Percentiles rank a stretch among this genome's conserved stretches.
These are phyloP conservation scores for Hemileccinum rubropunctum DNA, from an alignment of 768 basidiomycete genomes.

Conservation along the genomic window DNA sequence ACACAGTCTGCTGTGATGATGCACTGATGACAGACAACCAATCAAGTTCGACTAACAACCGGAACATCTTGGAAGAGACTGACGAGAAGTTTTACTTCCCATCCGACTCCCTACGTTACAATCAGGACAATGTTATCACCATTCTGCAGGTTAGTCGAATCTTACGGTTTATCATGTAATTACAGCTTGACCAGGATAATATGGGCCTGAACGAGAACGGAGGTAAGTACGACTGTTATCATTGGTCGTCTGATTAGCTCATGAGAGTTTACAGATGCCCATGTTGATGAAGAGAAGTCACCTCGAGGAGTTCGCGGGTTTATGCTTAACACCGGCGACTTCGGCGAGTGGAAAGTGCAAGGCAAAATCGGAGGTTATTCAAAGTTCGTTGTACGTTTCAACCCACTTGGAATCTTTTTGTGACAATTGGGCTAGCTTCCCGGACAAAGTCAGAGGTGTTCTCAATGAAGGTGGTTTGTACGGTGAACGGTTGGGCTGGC, in stretches of 20 bases:
- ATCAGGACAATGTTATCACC: constrained; percentile 72
- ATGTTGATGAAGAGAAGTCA: constrained; percentile 58
- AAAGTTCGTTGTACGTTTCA: constrained; percentile 37
- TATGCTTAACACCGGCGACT: constrained; percentile 58
- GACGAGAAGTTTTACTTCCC: constrained; percentile 69
- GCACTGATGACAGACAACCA: background rate
- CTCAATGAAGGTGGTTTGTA: constrained; percentile 73
- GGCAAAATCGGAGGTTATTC: constrained; percentile 74
- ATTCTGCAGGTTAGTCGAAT: constrained; percentile 58
- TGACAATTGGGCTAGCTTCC: constrained; percentile 48
- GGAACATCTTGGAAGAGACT: constrained; percentile 58
- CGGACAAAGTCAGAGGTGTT: constrained; percentile 67
- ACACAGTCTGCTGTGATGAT: background rate
- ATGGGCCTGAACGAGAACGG: constrained; percentile 73
- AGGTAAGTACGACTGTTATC: constrained; percentile 40
- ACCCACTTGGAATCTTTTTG: background rate
- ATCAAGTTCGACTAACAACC: constrained; percentile 60
- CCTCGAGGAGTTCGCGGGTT: constrained; percentile 81
- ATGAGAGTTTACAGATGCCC: constrained; percentile 24
- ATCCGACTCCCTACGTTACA: constrained; percentile 44
- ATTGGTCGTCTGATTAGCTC: background rate
- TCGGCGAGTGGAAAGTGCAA: constrained; percentile 68
- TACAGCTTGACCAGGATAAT: constrained; percentile 52
- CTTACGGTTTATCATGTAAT: background rate
- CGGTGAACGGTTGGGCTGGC: constrained; percentile 73